phyloP scores from a whole-genome alignment of 1,139 yeast species.

The Sugiyamaella xylanicola region DNA sequence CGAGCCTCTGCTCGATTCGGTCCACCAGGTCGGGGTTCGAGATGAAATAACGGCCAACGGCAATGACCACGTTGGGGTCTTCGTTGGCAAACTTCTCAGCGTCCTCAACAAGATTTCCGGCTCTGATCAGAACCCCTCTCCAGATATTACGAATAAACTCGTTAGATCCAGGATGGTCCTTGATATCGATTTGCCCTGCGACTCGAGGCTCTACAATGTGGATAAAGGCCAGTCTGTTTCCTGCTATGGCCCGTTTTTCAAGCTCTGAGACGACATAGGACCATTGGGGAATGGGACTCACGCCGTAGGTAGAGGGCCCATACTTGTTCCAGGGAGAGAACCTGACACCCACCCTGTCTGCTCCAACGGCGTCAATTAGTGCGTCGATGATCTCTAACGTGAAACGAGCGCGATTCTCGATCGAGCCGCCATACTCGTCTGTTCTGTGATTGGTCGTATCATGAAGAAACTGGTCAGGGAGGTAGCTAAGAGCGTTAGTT shows the following conservation, averaged over 20 bases:
- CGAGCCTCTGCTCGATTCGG: constrained; percentile 44
- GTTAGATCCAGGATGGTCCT: constrained; percentile 41
- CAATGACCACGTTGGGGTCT: constrained; percentile 48
- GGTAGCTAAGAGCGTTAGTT: constrained; percentile 19
- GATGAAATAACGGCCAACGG: constrained; percentile 51
- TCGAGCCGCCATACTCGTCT: constrained; percentile 69
- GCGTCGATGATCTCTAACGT: constrained; percentile 58
- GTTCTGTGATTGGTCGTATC: constrained; percentile 58
- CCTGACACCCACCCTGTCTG: constrained; percentile 56
- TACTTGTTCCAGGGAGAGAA: constrained; percentile 56
- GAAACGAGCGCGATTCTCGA: constrained; percentile 65
- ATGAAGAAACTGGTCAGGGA: constrained; percentile 57
- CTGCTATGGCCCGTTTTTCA: constrained; percentile 36
- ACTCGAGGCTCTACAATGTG: constrained; percentile 54
- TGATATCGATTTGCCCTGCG: constrained; percentile 25
- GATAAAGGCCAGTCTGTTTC: constrained; percentile 49
- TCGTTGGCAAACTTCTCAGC: constrained; percentile 35
- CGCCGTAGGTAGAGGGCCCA: constrained; percentile 41
- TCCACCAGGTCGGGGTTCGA: constrained; percentile 54
- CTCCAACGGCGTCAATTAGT: constrained; percentile 54
- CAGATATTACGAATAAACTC: constrained; percentile 40
- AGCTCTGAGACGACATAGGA: constrained; percentile 38
- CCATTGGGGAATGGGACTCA: constrained; percentile 37
- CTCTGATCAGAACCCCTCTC: constrained; percentile 52
- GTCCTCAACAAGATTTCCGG: constrained; percentile 48